A percentile compares a stretch with the other conserved stretches of the same genome.
Conservation (phyloP, 129 eudicot species). For the Pulicaria dysenterica region DNA sequence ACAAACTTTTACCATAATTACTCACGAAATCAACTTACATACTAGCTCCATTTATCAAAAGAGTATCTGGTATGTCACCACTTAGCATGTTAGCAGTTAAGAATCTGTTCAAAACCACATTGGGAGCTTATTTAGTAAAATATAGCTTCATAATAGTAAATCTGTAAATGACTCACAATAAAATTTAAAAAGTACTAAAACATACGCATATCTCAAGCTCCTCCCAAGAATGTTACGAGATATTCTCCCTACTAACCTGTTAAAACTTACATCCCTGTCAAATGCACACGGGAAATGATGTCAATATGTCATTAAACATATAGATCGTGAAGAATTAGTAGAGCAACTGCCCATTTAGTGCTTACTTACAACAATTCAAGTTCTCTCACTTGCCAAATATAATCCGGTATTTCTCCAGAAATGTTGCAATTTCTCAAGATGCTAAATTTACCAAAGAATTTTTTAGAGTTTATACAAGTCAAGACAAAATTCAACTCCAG, state of each 20-base stretch:
- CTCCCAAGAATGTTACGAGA: constrained; percentile 54
- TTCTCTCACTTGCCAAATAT: constrained; percentile 61
- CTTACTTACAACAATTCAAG: constrained; percentile 62
- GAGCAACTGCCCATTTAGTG: background rate
- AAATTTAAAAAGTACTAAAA: constrained; percentile 13
- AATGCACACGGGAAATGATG: constrained; percentile 18
- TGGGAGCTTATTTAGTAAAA: constrained; percentile 4
- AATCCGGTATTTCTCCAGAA: constrained; percentile 66
- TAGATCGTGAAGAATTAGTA: background rate
- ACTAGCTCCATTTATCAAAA: constrained; percentile 71
- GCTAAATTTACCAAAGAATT: constrained; percentile 44
- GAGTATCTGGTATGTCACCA: constrained; percentile 65
- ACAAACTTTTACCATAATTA: background rate
- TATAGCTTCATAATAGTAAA: background rate
- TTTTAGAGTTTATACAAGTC: constrained; percentile 15
- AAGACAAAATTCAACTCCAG: constrained; percentile 1
- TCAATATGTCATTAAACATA: constrained; percentile 1
- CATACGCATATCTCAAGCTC: constrained; percentile 70
- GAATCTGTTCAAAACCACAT: constrained; percentile 51
- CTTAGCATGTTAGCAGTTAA: constrained; percentile 69
- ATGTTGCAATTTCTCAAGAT: constrained; percentile 82
- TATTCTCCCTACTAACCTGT: constrained; percentile 63
- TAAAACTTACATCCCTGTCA: constrained; percentile 82
- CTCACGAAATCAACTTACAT: constrained; percentile 51
- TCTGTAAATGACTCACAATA: constrained; percentile 5